Evolutionary conservation across 176 grass and related monocot genomes (phyloP).

Genomic region (Bonia amplexicaulis): DNA sequence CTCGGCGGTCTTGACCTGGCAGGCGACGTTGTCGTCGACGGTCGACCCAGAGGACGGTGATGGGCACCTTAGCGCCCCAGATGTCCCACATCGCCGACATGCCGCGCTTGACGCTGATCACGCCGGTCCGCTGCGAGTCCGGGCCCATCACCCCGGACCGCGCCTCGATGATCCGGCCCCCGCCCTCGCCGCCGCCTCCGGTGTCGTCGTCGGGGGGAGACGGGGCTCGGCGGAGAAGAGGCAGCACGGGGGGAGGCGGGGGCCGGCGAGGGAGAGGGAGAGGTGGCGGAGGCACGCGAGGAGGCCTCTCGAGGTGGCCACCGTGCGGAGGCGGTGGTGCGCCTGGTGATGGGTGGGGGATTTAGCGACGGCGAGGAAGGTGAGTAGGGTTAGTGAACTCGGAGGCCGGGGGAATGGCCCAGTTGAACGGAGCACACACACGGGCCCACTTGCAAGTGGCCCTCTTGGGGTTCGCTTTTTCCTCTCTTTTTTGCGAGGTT

Average conservation of each 20-base stretch:
- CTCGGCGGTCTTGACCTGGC: slow-evolving; percentile 93
- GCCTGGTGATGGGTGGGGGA: slow-evolving; percentile 6
- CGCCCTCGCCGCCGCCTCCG: neutral
- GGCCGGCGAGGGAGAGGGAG: slow-evolving; percentile 14
- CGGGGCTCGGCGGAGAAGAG: slow-evolving; percentile 52
- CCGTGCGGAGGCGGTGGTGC: slow-evolving; percentile 42
- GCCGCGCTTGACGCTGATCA: slow-evolving; percentile 90
- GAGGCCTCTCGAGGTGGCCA: slow-evolving; percentile 78
- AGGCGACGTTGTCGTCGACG: slow-evolving; percentile 90
- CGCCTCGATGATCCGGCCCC: slow-evolving; percentile 61
- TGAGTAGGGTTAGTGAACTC: slow-evolving; percentile 36
- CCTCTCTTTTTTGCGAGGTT: neutral
- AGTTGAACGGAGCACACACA: neutral
- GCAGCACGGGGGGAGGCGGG: slow-evolving; percentile 26
- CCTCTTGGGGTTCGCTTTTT: neutral
- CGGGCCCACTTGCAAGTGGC: slow-evolving; percentile 11
- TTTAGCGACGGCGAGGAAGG: slow-evolving; percentile 36
- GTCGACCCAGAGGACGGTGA: slow-evolving; percentile 88
- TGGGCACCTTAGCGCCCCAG: slow-evolving; percentile 90
- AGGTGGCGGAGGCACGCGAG: slow-evolving; percentile 51
- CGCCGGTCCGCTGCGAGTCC: slow-evolving; percentile 60
- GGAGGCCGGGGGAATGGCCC: slow-evolving; percentile 24
- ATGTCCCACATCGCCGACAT: slow-evolving; percentile 98
- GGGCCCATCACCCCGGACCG: slow-evolving; percentile 55
- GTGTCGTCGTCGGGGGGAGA: slow-evolving; percentile 39